Evolutionary conservation across 2,329 filamentous ascomycete genomes (phyloP).

Genomic region (Fusarium kyushuense): DNA sequence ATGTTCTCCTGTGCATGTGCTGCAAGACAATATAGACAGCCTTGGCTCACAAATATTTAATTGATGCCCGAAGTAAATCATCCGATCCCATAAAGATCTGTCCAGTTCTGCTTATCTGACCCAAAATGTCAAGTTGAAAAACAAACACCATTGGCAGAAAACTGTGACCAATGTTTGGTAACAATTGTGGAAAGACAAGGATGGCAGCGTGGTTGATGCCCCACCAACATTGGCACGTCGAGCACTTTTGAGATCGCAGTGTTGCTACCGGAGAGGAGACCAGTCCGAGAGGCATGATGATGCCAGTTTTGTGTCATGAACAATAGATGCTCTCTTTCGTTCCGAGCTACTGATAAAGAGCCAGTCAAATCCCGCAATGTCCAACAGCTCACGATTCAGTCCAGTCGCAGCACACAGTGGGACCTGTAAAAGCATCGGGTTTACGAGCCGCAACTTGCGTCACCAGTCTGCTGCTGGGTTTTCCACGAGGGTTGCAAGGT

Average conservation of each 20-base stretch:
- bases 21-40: neutral
- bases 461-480: slow-evolving; percentile 38
- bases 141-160: slow-evolving; percentile 7
- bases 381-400: slow-evolving; percentile 16
- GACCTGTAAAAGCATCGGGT: slow-evolving; percentile 3
- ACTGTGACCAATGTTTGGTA: slow-evolving; percentile 9
- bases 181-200: slow-evolving; percentile 37
- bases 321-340: slow-evolving; percentile 21
- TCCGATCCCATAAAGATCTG: neutral
- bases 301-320: slow-evolving; percentile 48
- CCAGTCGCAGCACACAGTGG: slow-evolving; percentile 20
- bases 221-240: slow-evolving; percentile 43
- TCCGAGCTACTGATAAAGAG: slow-evolving; percentile 25
- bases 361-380: slow-evolving; percentile 26
- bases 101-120: neutral
- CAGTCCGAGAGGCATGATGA: slow-evolving; percentile 41
- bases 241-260: slow-evolving; percentile 32
- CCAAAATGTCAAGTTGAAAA: neutral
- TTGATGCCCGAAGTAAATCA: neutral
- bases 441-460: slow-evolving; percentile 41
- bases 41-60: neutral
- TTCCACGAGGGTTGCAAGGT: slow-evolving; percentile 39
- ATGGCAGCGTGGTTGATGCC: slow-evolving; percentile 37
- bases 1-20: slow-evolving; percentile 4
- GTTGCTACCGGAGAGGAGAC: slow-evolving; percentile 27